Conservation (phyloP, 2,329 filamentous ascomycete genomes). For the Monascus ruber region DNA sequence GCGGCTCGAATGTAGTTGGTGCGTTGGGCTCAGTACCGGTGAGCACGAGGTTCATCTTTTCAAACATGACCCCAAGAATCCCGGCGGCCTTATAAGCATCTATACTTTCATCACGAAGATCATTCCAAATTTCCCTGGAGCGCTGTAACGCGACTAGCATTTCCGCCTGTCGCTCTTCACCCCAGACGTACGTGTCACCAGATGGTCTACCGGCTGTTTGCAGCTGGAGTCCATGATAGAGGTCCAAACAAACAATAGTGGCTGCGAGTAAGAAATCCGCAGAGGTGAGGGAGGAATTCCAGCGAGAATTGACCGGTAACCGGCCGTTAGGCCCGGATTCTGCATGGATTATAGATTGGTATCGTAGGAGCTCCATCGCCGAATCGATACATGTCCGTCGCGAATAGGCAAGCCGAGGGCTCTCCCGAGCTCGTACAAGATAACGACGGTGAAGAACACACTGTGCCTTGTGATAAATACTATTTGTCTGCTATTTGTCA, state of each 20-base stretch:
- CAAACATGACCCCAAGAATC: slow-evolving; percentile 72
- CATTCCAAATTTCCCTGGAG: slow-evolving; percentile 69
- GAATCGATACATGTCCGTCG: slow-evolving; percentile 76
- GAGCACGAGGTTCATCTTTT: slow-evolving; percentile 49
- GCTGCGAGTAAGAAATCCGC: slow-evolving; percentile 79
- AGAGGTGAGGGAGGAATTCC: slow-evolving; percentile 65
- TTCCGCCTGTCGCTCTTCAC: slow-evolving; percentile 45
- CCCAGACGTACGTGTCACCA: slow-evolving; percentile 36
- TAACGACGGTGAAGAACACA: slow-evolving; percentile 85
- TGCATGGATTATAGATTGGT: slow-evolving; percentile 62
- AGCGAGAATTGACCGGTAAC: slow-evolving; percentile 63
- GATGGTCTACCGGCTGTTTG: slow-evolving; percentile 21
- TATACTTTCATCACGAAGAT: slow-evolving; percentile 64
- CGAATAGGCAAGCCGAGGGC: slow-evolving; percentile 72
- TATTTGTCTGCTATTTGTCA: slow-evolving; percentile 45
- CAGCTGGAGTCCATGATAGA: slow-evolving; percentile 49
- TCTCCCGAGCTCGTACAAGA: slow-evolving; percentile 63
- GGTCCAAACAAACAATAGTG: slow-evolving; percentile 72
- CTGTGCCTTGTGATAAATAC: slow-evolving; percentile 78
- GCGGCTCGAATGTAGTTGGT: slow-evolving; percentile 22
- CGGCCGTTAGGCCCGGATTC: slow-evolving; percentile 64
- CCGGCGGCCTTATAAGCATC: slow-evolving; percentile 81
- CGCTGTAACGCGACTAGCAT: slow-evolving; percentile 67
- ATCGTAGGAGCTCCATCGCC: slow-evolving; percentile 66
- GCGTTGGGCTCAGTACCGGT: slow-evolving; percentile 14